phyloP scores from a whole-genome alignment of 139 green algal genomes.

The Volvox africanus region DNA sequence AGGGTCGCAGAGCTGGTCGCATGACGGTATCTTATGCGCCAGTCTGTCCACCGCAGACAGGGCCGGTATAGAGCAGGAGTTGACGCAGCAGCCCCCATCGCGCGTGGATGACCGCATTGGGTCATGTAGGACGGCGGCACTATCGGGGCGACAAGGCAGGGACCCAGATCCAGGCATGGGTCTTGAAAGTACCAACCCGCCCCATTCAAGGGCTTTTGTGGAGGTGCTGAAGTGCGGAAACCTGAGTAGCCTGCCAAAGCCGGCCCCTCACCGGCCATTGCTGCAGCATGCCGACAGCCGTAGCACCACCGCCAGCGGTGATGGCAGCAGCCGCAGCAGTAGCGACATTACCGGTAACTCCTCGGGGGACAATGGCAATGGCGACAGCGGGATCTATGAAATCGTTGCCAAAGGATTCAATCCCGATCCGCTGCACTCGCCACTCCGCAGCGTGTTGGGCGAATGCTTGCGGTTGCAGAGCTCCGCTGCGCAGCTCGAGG shows the following conservation, averaged over 20 bases:
- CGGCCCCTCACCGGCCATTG: neutral
- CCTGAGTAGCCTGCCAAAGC: neutral
- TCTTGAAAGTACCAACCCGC: too few relatives aligned
- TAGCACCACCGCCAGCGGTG: neutral
- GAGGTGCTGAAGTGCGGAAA: neutral
- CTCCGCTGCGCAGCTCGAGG: conserved; percentile 17
- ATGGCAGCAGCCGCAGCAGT: neutral
- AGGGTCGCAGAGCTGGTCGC: neutral
- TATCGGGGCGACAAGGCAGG: too few relatives aligned
- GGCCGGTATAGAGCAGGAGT: neutral
- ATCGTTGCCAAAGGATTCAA: neutral
- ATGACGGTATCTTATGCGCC: neutral
- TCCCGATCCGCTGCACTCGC: conserved; percentile 33
- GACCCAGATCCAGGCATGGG: too few relatives aligned
- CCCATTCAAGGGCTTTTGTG: neutral
- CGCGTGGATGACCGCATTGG: too few relatives aligned
- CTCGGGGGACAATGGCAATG: neutral
- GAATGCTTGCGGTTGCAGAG: conserved; percentile 32
- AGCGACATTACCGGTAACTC: neutral
- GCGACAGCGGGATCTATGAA: neutral
- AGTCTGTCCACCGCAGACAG: too few relatives aligned
- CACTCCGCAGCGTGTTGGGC: conserved; percentile 30
- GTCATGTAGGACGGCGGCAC: too few relatives aligned
- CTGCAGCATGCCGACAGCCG: neutral
- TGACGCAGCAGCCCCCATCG: neutral